Base-by-base conservation (phyloP, 106 monocot species). In the Amphibolis antarctica region DNA sequence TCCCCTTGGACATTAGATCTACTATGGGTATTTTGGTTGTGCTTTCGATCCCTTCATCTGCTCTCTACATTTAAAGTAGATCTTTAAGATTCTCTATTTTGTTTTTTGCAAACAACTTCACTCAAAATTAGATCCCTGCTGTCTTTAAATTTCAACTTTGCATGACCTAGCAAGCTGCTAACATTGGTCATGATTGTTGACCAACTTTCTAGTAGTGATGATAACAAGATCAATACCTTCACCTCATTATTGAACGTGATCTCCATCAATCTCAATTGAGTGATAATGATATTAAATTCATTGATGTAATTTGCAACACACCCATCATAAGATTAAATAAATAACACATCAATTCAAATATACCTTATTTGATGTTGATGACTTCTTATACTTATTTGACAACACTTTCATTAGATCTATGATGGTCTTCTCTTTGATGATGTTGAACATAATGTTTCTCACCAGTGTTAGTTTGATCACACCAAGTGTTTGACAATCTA, bases 151-250 rank as follows among this genome's bases (percentile, higher is more conserved):
- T 64, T 64, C 44, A 72, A 26, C 42, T 64, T 65, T 0, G 0
- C 63, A 1, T 19, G 29, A 18, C 53, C 53, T n/a, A 28, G 52
- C 13, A 44, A 65, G 21, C 49, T 72, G 42, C 5, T 54, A 4
- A 53, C 61, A 0, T 4, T 14, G 4, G 19, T 72, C 25, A 63
- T 31, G 0, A 19, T 52, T 5, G 62, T 12, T 53, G 4, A 18
- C 63, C 63, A 64, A 42, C 71, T 72, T 13, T 69, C 12, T 23
- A 36, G 26, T 19, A 69, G 55, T 0, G 55, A 69, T 20, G 42
- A 44, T 12, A 57, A 45, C 14, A 69, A 20, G 28, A 69, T 55
- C 20, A 57, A 25, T 7, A 11, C 24, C 7, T 27, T 23, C 10
- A 55, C 57, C 28, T 69, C 42, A 17, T 59, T 26, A 44, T 58